Conservation (phyloP, 148 eudicot genomes). For the Heliosperma pusillum region DNA sequence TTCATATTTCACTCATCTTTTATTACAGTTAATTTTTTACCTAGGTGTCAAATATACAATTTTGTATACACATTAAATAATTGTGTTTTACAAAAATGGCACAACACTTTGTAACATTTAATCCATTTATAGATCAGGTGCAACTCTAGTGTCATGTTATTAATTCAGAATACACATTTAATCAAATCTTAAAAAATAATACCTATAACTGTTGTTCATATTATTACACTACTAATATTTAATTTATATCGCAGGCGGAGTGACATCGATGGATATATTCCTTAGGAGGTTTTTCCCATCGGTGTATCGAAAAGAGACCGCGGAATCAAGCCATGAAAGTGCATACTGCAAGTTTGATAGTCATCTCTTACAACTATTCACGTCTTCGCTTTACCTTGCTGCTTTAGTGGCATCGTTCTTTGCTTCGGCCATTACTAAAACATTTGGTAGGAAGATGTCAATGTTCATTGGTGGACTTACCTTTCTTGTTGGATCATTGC, state of each 20-base stretch:
- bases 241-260: slow-evolving; percentile 26
- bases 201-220: neutral
- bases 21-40: neutral
- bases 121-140: too few species aligned
- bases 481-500: slow-evolving; percentile 28
- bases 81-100: neutral
- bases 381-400: slow-evolving; percentile 35
- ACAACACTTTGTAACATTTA: too few species aligned
- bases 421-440: slow-evolving; percentile 26
- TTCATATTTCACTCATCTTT: neutral
- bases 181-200: too few species aligned
- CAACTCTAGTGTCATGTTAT: too few species aligned
- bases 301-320: slow-evolving; percentile 17
- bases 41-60: neutral
- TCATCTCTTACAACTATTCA: slow-evolving; percentile 32
- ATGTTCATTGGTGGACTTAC: slow-evolving; percentile 35
- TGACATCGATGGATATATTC: slow-evolving; percentile 38
- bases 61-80: neutral
- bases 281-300: slow-evolving; percentile 32
- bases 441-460: slow-evolving; percentile 32
- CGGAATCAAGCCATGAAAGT: slow-evolving; percentile 13
- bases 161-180: too few species aligned
- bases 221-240: neutral
- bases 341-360: slow-evolving; percentile 38
- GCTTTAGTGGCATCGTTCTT: slow-evolving; percentile 33